Evolutionary conservation across 2,329 filamentous ascomycete species (phyloP), one percentile per base, ranked within the genome.

Genomic region (Aciculosporium take): DNA sequence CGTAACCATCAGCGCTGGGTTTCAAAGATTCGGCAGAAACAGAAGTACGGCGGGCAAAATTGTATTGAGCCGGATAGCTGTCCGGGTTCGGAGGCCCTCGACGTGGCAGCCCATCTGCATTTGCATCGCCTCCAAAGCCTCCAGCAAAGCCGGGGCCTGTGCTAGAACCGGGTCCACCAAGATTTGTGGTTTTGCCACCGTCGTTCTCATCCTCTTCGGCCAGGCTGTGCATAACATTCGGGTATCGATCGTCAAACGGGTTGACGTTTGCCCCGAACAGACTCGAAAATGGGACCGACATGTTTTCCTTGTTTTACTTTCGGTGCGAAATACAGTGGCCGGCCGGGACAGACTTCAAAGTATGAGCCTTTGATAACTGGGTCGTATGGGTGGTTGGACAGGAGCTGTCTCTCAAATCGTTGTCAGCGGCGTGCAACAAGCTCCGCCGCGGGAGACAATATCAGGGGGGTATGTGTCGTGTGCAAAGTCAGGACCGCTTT

Each of bases 11-110:
- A 25, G 83, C 79, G 37, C 80, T 84, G 15, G 91, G 91, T 61
- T 94, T 94, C 55, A 96, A 72, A 2, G 89, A 95, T 64, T 98
- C 91, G 39, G 91, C 91, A 31, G 91, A 96, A 40, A 98, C 91
- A 3, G 91, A 96, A 30, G 88, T 95, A 53, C 91, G 84, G 48
- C 91, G 83, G 53, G 78, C 84, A 63, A 94, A 81, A 61, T 94
- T 94, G 66, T 95, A 96, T 60, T 96, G 88, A 52, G 76, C 82
- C 42, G 91, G 91, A 56, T 94, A 85, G 52, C 76, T 79, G 49
- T 84, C 79, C 30, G 72, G 65, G 45, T 75, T 74, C 43, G 71
- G 69, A 18, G 68, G 58, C 51, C 61, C 61, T 58, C 70, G 57
- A 51, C 67, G 55, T 45, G 67, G 64, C 12, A 67, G 67, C 17